Evolutionary conservation across 352 stramenopile species (phyloP).

Genomic region (Phytophthora citrophthora): DNA sequence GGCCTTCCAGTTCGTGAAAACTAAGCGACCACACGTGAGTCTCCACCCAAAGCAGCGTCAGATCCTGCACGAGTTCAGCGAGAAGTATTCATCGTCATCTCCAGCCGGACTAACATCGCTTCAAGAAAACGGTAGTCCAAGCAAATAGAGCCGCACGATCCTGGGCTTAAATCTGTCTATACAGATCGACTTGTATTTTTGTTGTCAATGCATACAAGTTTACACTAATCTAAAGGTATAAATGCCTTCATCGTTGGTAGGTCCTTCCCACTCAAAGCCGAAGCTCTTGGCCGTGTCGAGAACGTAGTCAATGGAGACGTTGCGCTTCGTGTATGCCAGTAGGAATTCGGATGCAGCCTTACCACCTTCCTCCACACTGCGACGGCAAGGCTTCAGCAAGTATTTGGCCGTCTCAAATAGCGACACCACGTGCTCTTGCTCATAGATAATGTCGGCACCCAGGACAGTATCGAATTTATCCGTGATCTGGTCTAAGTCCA

Average conservation of each 20-base stretch:
- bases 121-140: neutral
- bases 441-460: conserved; percentile 72
- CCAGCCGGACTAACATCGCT: conserved; percentile 1
- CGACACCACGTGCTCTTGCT: conserved; percentile 60
- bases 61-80: conserved; percentile 54
- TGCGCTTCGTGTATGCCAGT: conserved; percentile 70
- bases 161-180: neutral
- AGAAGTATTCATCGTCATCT: conserved; percentile 17
- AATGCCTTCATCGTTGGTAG: conserved; percentile 59
- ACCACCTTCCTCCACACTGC: conserved; percentile 19
- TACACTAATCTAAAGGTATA: conserved; percentile 60
- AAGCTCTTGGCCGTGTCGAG: conserved; percentile 57
- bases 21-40: conserved; percentile 68
- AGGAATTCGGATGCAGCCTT: conserved; percentile 52
- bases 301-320: conserved; percentile 73
- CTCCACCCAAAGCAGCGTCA: conserved; percentile 63
- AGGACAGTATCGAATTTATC: conserved; percentile 63
- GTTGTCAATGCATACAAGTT: conserved; percentile 20
- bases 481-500: conserved; percentile 43
- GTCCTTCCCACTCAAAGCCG: conserved; percentile 67
- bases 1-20: conserved; percentile 56
- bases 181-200: conserved; percentile 9
- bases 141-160: conserved; percentile 4
- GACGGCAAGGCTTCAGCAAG: conserved; percentile 36
- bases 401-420: conserved; percentile 61